Conservation (phyloP, 148 eudicot species). For the Rhododendron griersonianum region DNA sequence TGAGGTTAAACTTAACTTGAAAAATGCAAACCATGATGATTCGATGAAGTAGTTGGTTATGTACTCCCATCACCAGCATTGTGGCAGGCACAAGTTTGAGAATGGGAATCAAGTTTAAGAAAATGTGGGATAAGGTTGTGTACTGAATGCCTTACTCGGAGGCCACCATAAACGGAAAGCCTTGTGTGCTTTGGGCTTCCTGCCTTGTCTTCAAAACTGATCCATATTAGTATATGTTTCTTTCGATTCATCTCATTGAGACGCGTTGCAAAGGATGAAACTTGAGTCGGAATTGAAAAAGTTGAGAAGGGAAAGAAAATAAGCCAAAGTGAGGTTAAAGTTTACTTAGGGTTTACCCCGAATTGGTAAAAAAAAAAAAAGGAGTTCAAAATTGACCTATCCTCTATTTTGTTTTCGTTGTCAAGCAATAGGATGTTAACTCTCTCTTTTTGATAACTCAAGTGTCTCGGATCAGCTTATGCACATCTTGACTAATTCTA, state of each 20-base stretch:
- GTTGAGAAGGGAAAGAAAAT: too few relatives aligned
- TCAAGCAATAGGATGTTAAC: too few relatives aligned
- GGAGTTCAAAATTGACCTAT: too few relatives aligned
- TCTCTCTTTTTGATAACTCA: too few relatives aligned
- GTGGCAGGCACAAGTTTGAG: background rate
- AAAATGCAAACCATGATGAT: background rate
- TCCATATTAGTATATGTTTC: background rate
- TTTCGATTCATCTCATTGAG: background rate
- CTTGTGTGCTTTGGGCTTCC: background rate
- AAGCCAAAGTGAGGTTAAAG: too few relatives aligned
- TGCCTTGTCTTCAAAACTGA: too few relatives aligned
- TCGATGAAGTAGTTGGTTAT: background rate
- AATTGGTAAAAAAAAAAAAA: too few relatives aligned
- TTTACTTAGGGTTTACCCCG: too few relatives aligned
- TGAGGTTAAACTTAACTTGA: background rate
- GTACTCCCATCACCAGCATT: background rate
- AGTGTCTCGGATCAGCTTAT: too few relatives aligned
- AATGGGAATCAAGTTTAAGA: background rate
- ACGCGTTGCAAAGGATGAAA: background rate
- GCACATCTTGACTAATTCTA: too few relatives aligned
- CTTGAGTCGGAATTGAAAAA: too few relatives aligned
- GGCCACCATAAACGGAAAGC: background rate
- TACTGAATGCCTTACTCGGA: background rate
- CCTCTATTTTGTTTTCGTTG: too few relatives aligned
- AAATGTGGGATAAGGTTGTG: background rate